phyloP scores from a whole-genome alignment of 106 monocot species.

The Dendrobium chrysotoxum region DNA sequence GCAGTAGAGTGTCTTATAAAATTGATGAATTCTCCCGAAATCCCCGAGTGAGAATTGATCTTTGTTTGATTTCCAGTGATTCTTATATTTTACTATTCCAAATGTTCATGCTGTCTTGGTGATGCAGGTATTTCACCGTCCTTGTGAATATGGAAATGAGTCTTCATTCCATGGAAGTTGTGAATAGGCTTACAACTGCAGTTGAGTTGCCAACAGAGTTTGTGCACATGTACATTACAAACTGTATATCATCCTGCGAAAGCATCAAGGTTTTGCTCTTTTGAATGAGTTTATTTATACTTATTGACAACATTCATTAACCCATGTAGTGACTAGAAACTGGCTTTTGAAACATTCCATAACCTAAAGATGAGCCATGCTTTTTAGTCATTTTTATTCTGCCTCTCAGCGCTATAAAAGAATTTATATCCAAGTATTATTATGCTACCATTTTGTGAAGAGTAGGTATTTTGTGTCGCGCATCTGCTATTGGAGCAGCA shows the following conservation, averaged over 20 bases:
- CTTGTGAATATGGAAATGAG: constrained; percentile 99
- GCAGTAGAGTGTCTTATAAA: constrained; percentile 92
- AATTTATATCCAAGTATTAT: too few relatives aligned
- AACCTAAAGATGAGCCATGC: neutral
- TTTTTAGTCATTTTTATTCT: neutral
- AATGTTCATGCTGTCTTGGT: constrained; percentile 10
- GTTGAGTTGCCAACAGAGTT: constrained; percentile 86
- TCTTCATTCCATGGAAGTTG: constrained; percentile 97
- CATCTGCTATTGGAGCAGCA: too few relatives aligned
- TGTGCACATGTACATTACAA: constrained; percentile 86
- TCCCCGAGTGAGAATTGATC: constrained; percentile 51
- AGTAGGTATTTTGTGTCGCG: too few relatives aligned
- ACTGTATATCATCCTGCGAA: constrained; percentile 76
- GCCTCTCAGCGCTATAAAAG: neutral
- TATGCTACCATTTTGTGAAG: too few relatives aligned
- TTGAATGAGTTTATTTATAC: neutral
- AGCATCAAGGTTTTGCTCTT: constrained; percentile 49
- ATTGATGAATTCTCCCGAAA: constrained; percentile 87
- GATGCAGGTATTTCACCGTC: constrained; percentile 68
- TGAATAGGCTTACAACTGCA: constrained; percentile 87
- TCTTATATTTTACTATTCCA: neutral
- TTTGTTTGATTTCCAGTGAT: constrained; percentile 7
- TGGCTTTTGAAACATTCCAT: too few relatives aligned
- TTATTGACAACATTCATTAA: neutral
- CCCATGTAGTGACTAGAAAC: neutral